A percentile compares a stretch with the other conserved stretches of the same genome.
phyloP scores from a whole-genome alignment of 2,329 filamentous ascomycete species.

The Colletotrichum sp. region DNA sequence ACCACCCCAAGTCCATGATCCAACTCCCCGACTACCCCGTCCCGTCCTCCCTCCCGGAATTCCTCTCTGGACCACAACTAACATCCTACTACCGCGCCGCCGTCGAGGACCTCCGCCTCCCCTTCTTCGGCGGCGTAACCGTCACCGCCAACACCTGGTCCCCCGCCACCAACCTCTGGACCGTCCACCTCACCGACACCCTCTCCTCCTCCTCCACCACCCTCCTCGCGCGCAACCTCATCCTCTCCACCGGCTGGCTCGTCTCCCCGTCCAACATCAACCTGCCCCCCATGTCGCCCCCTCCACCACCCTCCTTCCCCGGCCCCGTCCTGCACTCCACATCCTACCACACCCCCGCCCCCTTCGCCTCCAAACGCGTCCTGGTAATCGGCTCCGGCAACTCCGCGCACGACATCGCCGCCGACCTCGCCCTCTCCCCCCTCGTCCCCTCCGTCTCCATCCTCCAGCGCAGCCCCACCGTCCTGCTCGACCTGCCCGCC shows the following conservation, averaged over 20 bases:
- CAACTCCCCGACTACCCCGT: slow-evolving; percentile 6
- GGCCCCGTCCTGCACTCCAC: slow-evolving; percentile 48
- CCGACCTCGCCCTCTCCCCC: slow-evolving; percentile 48
- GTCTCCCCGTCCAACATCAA: slow-evolving; percentile 28
- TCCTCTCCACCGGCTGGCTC: slow-evolving; percentile 50
- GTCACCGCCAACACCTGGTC: background rate
- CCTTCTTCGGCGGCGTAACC: slow-evolving; percentile 4
- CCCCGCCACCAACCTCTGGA: too few species aligned
- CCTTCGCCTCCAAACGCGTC: slow-evolving; percentile 40
- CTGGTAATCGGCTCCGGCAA: slow-evolving; percentile 55
- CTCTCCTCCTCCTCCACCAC: too few species aligned
- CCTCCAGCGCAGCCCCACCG: slow-evolving; percentile 56
- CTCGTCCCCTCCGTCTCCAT: slow-evolving; percentile 54
- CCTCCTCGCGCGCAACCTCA: slow-evolving; percentile 42
- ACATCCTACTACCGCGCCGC: background rate
- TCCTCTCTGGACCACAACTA: background rate
- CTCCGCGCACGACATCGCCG: slow-evolving; percentile 54
- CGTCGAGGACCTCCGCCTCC: background rate
- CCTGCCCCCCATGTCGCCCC: background rate
- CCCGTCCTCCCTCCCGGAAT: background rate
- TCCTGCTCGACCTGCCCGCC: slow-evolving; percentile 47
- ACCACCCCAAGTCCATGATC: slow-evolving; percentile 4
- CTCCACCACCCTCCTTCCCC: too few species aligned
- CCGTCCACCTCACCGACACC: background rate
- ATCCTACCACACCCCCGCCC: slow-evolving; percentile 41